Conservation (phyloP, 2,329 filamentous ascomycete species). For the Arthroderma sp. region DNA sequence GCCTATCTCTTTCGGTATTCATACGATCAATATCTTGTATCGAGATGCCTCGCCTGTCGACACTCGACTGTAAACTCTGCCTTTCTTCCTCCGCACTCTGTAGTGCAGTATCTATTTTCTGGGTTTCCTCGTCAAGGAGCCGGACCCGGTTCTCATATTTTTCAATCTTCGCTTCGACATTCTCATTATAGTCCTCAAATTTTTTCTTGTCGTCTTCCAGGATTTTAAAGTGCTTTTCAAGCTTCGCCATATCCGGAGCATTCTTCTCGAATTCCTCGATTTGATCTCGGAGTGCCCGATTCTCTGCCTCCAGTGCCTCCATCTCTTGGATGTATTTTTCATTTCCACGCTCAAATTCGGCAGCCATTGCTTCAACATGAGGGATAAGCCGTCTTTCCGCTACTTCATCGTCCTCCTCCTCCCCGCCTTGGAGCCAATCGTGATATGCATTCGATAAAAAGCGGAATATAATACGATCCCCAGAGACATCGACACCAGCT, state of each 20-base stretch:
- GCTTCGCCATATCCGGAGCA: slow-evolving; percentile 65
- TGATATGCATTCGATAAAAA: slow-evolving; percentile 83
- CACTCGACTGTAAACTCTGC: slow-evolving; percentile 62
- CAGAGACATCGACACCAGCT: slow-evolving; percentile 71
- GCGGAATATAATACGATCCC: slow-evolving; percentile 86
- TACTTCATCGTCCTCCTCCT: slow-evolving; percentile 69
- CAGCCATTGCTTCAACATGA: slow-evolving; percentile 76
- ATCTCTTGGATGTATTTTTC: slow-evolving; percentile 74
- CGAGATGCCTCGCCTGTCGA: slow-evolving; percentile 87
- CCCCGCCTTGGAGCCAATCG: slow-evolving; percentile 87
- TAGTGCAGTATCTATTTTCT: slow-evolving; percentile 62
- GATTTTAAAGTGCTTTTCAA: slow-evolving; percentile 84
- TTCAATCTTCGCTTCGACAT: slow-evolving; percentile 70
- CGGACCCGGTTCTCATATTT: slow-evolving; percentile 74
- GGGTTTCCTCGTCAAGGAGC: slow-evolving; percentile 73
- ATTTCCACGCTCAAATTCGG: slow-evolving; percentile 74
- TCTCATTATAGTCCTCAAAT: slow-evolving; percentile 86
- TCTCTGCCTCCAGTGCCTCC: slow-evolving; percentile 73
- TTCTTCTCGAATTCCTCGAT: slow-evolving; percentile 83
- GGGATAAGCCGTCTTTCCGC: slow-evolving; percentile 65
- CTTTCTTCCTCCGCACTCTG: slow-evolving; percentile 73
- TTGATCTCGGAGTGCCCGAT: slow-evolving; percentile 65
- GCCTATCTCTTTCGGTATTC: slow-evolving; percentile 83
- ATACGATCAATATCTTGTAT: slow-evolving; percentile 99
- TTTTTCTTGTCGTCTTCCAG: slow-evolving; percentile 90